Percentiles rank a stretch among this genome's conserved stretches.
Conservation (phyloP, 176 grass and related monocot genomes). For the Hordeum vulgare region MorexV3_pseudomolecules_assembly NC_058524.1:68573752-68574251, state of each 20-base stretch:
- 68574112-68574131: background rate
- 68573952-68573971: background rate
- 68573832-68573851: too few species aligned
- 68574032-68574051: background rate
- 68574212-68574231: background rate
- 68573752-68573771: slow-evolving; percentile 42
- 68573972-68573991: too few species aligned
- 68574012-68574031: background rate
- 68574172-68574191: background rate
- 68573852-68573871: too few species aligned
- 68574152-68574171: background rate
- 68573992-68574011: background rate
- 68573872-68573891: too few species aligned
- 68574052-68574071: background rate
- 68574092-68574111: background rate
- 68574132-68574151: background rate
- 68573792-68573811: too few species aligned
- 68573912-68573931: background rate
- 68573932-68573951: background rate
- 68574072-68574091: background rate
- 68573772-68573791: too few species aligned
- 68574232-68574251: too few species aligned
- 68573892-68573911: too few species aligned
- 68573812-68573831: too few species aligned
- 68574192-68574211: background rate